Conservation (phyloP, 768 basidiomycete genomes). For the Galerina sulciceps region DNA sequence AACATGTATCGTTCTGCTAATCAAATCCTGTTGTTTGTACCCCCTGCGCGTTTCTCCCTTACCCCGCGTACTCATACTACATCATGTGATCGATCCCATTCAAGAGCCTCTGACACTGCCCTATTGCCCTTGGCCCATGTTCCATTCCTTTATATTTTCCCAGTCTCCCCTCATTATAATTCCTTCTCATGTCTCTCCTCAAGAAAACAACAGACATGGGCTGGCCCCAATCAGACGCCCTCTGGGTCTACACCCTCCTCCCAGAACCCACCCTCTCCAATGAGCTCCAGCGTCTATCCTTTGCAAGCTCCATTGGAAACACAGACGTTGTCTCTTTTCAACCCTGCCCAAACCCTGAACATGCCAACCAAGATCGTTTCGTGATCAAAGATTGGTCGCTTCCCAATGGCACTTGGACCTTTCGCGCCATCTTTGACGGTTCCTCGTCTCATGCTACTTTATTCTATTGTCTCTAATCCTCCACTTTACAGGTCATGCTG, state of each 20-base stretch:
- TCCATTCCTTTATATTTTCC: slow-evolving; percentile 8
- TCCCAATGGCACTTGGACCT: slow-evolving; percentile 42
- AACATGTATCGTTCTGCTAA: slow-evolving; percentile 20
- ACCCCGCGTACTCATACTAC: neutral
- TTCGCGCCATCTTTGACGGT: slow-evolving; percentile 56
- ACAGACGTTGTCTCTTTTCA: slow-evolving; percentile 51
- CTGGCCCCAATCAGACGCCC: slow-evolving; percentile 32
- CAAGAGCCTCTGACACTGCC: neutral
- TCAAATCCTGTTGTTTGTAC: slow-evolving; percentile 5
- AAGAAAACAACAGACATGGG: slow-evolving; percentile 41
- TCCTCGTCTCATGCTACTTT: slow-evolving; percentile 10
- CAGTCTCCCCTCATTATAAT: neutral
- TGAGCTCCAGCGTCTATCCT: slow-evolving; percentile 44
- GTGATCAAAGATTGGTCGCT: slow-evolving; percentile 44
- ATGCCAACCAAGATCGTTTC: slow-evolving; percentile 50
- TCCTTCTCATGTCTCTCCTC: slow-evolving; percentile 8
- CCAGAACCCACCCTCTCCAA: slow-evolving; percentile 44
- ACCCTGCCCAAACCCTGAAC: slow-evolving; percentile 44
- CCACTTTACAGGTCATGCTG: slow-evolving; percentile 47
- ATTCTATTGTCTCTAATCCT: neutral
- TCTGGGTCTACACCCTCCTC: slow-evolving; percentile 41
- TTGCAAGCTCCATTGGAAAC: slow-evolving; percentile 31
- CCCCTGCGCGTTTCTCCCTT: neutral
- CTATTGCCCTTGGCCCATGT: slow-evolving; percentile 7
- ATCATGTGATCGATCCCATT: slow-evolving; percentile 21